phyloP scores from a whole-genome alignment of 2,329 filamentous ascomycete species.

The Pezicula neosporulosa region DNA sequence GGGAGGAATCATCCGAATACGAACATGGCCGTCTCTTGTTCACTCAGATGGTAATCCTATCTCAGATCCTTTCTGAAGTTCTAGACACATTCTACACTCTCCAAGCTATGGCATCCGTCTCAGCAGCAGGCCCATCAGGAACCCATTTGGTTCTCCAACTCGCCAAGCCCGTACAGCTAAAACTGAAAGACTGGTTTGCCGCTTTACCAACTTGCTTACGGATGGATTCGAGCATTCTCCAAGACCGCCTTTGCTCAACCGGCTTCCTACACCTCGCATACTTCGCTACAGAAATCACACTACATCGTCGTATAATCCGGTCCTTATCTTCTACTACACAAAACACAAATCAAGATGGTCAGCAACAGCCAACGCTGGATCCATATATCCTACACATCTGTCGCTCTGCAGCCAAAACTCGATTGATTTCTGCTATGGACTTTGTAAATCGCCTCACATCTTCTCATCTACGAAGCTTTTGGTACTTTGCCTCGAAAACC shows the following conservation, averaged over 20 bases:
- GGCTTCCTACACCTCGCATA: constrained; percentile 88
- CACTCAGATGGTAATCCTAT: constrained; percentile 71
- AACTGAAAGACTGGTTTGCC: constrained; percentile 79
- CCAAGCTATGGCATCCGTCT: constrained; percentile 67
- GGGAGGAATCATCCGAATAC: constrained; percentile 58
- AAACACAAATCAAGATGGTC: constrained; percentile 21
- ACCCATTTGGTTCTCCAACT: constrained; percentile 70
- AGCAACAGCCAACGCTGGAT: constrained; percentile 49
- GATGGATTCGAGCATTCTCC: constrained; percentile 55
- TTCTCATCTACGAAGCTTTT: constrained; percentile 84
- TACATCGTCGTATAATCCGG: constrained; percentile 86
- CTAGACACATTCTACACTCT: constrained; percentile 81
- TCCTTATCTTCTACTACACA: constrained; percentile 51
- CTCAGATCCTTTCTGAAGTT: constrained; percentile 73
- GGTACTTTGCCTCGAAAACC: constrained; percentile 83
- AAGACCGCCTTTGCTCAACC: constrained; percentile 51
- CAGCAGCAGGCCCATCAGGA: constrained; percentile 63
- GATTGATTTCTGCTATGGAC: constrained; percentile 93
- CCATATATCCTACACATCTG: constrained; percentile 88
- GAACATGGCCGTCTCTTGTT: constrained; percentile 69
- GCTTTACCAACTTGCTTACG: constrained; percentile 56
- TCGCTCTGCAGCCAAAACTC: constrained; percentile 88
- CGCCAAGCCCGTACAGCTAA: constrained; percentile 79
- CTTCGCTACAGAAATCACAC: constrained; percentile 89
- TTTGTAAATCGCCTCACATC: constrained; percentile 91